Conservation (phyloP, 2,329 filamentous ascomycete species). For the Apiospora aurea region DNA sequence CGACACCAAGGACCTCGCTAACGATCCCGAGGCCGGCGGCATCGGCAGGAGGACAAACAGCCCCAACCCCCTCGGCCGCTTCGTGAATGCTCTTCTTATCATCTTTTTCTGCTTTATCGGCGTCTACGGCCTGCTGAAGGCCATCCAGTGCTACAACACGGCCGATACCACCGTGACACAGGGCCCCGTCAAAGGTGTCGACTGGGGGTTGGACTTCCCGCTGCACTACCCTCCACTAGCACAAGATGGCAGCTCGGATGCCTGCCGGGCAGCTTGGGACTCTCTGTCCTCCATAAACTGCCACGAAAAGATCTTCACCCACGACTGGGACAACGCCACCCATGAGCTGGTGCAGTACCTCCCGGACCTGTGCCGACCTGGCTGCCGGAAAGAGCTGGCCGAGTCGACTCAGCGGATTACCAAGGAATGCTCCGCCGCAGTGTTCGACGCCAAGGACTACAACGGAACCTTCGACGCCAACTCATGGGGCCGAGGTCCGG, state of each 20-base stretch:
- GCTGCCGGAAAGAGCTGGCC: constrained; percentile 10
- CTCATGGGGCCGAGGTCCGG: background rate
- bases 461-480: background rate
- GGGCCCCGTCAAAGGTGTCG: background rate
- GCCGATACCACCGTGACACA: constrained; percentile 7
- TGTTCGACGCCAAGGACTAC: constrained; percentile 12
- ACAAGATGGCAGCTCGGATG: constrained; percentile 5
- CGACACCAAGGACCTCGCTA: background rate
- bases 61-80: background rate
- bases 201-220: constrained; percentile 16
- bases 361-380: constrained; percentile 5
- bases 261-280: constrained; percentile 3
- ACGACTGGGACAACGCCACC: background rate
- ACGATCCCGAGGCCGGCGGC: background rate
- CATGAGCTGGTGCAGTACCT: constrained; percentile 9
- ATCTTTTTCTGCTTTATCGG: constrained; percentile 12
- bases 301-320: constrained; percentile 10
- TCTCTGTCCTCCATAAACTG: constrained; percentile 5
- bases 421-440: constrained; percentile 7
- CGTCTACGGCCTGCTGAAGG: background rate
- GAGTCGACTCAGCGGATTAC: background rate
- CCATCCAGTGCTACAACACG: background rate
- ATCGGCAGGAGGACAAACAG: background rate
- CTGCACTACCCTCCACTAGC: constrained; percentile 11
- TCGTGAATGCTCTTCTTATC: constrained; percentile 16